Conservation (phyloP, 1,139 yeast genomes). For the Saccharomyces pastorianus region DNA sequence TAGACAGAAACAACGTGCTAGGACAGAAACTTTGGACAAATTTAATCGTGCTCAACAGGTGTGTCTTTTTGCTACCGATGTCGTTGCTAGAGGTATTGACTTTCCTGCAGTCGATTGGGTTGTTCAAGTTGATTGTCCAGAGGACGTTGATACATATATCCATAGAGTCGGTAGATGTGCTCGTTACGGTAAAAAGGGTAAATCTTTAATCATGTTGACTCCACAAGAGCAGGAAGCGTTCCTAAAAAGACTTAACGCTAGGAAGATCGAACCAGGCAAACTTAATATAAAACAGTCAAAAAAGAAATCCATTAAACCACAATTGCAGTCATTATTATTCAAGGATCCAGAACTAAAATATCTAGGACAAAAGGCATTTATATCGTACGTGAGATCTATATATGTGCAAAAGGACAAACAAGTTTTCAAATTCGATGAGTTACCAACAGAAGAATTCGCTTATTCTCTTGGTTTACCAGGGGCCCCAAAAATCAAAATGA, state of each 20-base stretch:
- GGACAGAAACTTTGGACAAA: conserved; percentile 81
- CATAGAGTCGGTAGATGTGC: conserved; percentile 97
- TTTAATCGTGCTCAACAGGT: conserved; percentile 81
- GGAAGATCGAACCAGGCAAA: conserved; percentile 61
- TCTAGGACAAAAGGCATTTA: conserved; percentile 90
- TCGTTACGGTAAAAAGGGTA: conserved; percentile 83
- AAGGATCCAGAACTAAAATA: conserved; percentile 86
- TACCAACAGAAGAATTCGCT: conserved; percentile 81
- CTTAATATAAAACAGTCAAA: conserved; percentile 70
- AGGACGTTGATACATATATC: conserved; percentile 87
- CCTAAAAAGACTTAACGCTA: conserved; percentile 51
- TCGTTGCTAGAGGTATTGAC: conserved; percentile 94
- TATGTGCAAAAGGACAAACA: conserved; percentile 83
- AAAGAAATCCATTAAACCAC: conserved; percentile 72
- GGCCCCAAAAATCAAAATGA: conserved; percentile 83
- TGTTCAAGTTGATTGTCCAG: conserved; percentile 91
- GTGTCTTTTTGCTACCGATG: conserved; percentile 90
- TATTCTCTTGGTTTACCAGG: conserved; percentile 88
- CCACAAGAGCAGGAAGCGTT: conserved; percentile 81
- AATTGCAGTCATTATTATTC: conserved; percentile 84
- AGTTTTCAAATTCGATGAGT: conserved; percentile 63
- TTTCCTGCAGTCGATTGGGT: conserved; percentile 99
- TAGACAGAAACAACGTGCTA: conserved; percentile 86
- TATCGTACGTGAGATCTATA: conserved; percentile 78
- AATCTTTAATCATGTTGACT: conserved; percentile 71